Percentiles rank a stretch among this genome's conserved stretches.
These are phyloP conservation scores for Eucalyptus decipiens DNA, from an alignment of 345 rosid species.

Conservation along the genomic window DNA sequence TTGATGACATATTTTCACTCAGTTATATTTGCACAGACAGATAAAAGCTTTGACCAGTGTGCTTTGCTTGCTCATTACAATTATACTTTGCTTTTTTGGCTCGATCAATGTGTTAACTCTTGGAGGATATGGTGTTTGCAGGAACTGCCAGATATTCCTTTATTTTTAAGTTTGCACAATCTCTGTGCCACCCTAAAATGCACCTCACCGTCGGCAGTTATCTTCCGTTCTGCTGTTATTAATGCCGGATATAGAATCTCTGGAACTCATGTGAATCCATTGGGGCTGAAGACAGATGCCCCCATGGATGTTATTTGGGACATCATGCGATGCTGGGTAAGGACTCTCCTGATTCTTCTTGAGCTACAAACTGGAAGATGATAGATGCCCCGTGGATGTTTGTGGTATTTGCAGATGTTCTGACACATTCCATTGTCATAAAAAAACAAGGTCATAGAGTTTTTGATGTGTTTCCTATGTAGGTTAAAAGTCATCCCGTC, in stretches of 20 bases:
- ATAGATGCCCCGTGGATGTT: background rate
- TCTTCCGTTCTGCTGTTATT: slow-evolving; percentile 89
- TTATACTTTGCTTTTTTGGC: background rate
- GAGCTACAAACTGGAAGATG: background rate
- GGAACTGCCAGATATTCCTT: slow-evolving; percentile 95
- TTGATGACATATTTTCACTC: background rate
- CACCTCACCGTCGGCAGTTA: slow-evolving; percentile 91
- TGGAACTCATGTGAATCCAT: slow-evolving; percentile 86
- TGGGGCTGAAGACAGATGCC: slow-evolving; percentile 94
- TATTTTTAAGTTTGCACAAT: slow-evolving; percentile 89
- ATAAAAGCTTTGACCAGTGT: background rate
- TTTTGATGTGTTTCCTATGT: background rate
- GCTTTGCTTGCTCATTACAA: background rate
- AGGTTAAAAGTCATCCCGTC: slow-evolving; percentile 94
- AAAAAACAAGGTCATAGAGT: background rate
- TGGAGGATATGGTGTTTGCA: slow-evolving; percentile 12
- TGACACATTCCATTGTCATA: background rate
- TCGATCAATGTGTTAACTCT: background rate
- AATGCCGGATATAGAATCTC: slow-evolving; percentile 92
- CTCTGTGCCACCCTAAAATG: slow-evolving; percentile 92
- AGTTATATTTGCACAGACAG: background rate
- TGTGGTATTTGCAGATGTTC: background rate
- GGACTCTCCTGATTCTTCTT: background rate
- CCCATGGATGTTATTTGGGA: slow-evolving; percentile 99
- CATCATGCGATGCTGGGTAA: slow-evolving; percentile 99